These are phyloP conservation scores for Euphorbia tirucalli DNA, from an alignment of 345 rosid species.

Conservation along the genomic window DNA sequence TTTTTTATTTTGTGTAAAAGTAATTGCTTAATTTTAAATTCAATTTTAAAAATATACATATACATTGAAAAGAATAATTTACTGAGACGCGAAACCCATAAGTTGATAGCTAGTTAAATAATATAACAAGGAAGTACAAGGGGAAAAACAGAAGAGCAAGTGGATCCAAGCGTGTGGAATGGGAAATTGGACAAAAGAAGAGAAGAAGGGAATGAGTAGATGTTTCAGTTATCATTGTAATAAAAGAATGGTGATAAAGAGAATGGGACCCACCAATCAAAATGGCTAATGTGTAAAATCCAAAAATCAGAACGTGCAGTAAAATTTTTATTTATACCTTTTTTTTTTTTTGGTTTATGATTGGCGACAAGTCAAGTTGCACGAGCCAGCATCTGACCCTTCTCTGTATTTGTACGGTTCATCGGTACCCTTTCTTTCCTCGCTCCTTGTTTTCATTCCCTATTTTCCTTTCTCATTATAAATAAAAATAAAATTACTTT, in stretches of 20 bases:
- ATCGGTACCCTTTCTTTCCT: no score
- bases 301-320: constrained; percentile 11
- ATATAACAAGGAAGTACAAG: background rate
- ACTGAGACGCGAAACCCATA: no score
- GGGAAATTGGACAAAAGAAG: background rate
- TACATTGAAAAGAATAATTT: no score
- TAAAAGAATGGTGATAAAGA: background rate
- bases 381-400: constrained; percentile 28
- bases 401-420: no score
- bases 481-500: no score
- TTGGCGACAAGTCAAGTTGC: constrained; percentile 29
- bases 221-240: constrained; percentile 18
- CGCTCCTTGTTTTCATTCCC: background rate
- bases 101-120: no score
- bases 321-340: background rate
- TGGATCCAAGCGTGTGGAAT: constrained; percentile 11
- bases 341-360: no score
- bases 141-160: background rate
- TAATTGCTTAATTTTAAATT: no score
- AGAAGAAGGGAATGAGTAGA: constrained; percentile 14
- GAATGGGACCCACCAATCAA: constrained; percentile 3
- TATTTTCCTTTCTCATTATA: background rate
- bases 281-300: constrained; percentile 8
- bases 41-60: no score
- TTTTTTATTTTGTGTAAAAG: no score